phyloP scores from a whole-genome alignment of 2,329 filamentous ascomycete species.

The Phialophora expanda region DNA sequence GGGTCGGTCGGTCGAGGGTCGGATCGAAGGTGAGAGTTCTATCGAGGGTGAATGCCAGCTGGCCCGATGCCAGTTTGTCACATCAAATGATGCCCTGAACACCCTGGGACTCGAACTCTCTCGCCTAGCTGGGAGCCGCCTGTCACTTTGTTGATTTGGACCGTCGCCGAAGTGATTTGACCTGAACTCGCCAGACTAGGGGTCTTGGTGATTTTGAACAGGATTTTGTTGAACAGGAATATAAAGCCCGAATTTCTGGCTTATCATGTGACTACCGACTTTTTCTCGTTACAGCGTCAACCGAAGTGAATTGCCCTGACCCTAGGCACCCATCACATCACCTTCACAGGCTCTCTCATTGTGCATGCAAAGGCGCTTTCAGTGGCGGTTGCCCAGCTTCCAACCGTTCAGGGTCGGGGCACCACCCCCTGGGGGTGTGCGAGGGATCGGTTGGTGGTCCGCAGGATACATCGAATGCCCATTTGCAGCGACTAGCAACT shows the following conservation, averaged over 20 bases:
- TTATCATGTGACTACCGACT: slow-evolving; percentile 17
- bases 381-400: neutral
- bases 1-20: neutral
- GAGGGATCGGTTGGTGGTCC: neutral
- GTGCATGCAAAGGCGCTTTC: neutral
- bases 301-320: slow-evolving; percentile 1
- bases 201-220: slow-evolving; percentile 30
- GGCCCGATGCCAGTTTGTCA: slow-evolving; percentile 11
- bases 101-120: slow-evolving; percentile 6
- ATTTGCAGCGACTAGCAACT: neutral
- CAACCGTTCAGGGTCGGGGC: neutral
- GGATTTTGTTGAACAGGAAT: slow-evolving; percentile 3
- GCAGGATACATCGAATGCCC: neutral
- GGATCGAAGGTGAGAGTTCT: neutral
- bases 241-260: slow-evolving; percentile 23
- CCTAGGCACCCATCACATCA: neutral
- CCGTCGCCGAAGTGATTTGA: slow-evolving; percentile 21
- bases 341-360: neutral
- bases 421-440: neutral
- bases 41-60: slow-evolving; percentile 7
- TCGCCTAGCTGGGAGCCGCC: slow-evolving; percentile 25
- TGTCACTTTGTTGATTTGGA: slow-evolving; percentile 24
- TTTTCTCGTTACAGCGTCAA: neutral
- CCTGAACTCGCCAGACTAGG: slow-evolving; percentile 23
- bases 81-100: slow-evolving; percentile 1